phyloP scores from a whole-genome alignment of 148 eudicot genomes.

The Drosera capensis region DNA sequence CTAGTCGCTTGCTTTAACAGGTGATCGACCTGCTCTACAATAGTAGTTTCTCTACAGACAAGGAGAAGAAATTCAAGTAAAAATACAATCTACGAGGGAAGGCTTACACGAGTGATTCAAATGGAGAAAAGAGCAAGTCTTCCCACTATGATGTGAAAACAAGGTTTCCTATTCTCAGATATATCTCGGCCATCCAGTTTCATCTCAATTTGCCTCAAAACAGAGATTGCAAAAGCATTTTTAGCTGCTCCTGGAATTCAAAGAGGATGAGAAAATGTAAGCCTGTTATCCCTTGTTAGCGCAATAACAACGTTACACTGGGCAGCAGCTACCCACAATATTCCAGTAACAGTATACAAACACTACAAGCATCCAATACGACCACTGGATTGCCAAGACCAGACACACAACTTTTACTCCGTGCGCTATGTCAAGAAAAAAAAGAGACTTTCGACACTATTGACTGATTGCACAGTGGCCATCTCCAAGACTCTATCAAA shows the following conservation, averaged over 20 bases:
- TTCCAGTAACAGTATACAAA: too few species aligned
- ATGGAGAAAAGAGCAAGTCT: too few species aligned
- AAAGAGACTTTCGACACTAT: too few species aligned
- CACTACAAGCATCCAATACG: too few species aligned
- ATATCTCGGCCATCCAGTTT: constrained; percentile 83
- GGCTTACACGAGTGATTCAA: too few species aligned
- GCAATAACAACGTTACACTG: not conserved
- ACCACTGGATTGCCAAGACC: too few species aligned
- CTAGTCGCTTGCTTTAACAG: constrained; percentile 93
- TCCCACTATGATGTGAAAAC: too few species aligned
- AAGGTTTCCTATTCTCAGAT: constrained; percentile 61
- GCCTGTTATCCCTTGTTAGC: not conserved
- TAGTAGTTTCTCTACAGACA: constrained; percentile 38
- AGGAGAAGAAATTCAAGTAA: not conserved
- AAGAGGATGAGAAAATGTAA: constrained; percentile 3
- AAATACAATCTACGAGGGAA: constrained; percentile 4
- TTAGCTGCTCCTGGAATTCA: constrained; percentile 35
- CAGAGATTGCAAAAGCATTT: constrained; percentile 83
- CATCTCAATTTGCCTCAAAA: constrained; percentile 76
- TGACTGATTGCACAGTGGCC: too few species aligned
- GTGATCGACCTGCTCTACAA: constrained; percentile 82
- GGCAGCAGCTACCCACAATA: not conserved
- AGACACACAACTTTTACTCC: too few species aligned
- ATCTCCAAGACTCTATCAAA: too few species aligned
- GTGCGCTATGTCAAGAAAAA: too few species aligned